Conservation (phyloP, 2,329 filamentous ascomycete genomes). For the Clarireedia monteithiana region DNA sequence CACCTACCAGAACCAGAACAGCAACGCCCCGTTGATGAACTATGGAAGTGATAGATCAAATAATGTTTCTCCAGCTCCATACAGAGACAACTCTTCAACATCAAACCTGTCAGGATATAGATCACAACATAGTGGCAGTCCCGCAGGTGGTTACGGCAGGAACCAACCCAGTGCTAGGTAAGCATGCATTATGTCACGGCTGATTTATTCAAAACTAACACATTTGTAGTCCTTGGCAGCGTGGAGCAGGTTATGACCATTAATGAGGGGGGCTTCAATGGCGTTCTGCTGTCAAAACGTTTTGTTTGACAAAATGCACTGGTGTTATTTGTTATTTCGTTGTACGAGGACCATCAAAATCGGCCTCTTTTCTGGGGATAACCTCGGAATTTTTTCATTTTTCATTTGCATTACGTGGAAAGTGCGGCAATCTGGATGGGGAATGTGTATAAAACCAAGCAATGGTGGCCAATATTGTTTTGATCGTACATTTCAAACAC, state of each 20-base stretch:
- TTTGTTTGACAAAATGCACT: slow-evolving; percentile 17
- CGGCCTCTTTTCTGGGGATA: background rate
- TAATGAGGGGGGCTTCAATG: slow-evolving; percentile 28
- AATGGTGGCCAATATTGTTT: background rate
- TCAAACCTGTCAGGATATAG: slow-evolving; percentile 32
- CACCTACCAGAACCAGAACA: slow-evolving; percentile 19
- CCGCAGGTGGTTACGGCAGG: slow-evolving; percentile 29
- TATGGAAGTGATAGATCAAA: slow-evolving; percentile 12
- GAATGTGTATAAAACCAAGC: background rate
- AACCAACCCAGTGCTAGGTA: slow-evolving; percentile 40
- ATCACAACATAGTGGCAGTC: slow-evolving; percentile 35
- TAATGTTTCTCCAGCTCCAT: slow-evolving; percentile 18
- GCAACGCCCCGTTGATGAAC: slow-evolving; percentile 17
- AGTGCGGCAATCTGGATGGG: background rate
- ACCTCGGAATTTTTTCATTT: background rate
- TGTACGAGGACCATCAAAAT: slow-evolving; percentile 1
- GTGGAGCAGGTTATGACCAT: slow-evolving; percentile 48
- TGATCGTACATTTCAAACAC: background rate
- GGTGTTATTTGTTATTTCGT: slow-evolving; percentile 26
- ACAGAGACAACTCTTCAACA: slow-evolving; percentile 29
- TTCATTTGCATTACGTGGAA: background rate
- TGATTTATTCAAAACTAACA: slow-evolving; percentile 18
- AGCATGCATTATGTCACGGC: slow-evolving; percentile 17
- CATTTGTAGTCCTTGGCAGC: slow-evolving; percentile 43
- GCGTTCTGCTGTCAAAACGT: slow-evolving; percentile 20